Evolutionary conservation across 2,329 filamentous ascomycete genomes (phyloP).

Genomic region (Botrytis cinerea): DNA sequence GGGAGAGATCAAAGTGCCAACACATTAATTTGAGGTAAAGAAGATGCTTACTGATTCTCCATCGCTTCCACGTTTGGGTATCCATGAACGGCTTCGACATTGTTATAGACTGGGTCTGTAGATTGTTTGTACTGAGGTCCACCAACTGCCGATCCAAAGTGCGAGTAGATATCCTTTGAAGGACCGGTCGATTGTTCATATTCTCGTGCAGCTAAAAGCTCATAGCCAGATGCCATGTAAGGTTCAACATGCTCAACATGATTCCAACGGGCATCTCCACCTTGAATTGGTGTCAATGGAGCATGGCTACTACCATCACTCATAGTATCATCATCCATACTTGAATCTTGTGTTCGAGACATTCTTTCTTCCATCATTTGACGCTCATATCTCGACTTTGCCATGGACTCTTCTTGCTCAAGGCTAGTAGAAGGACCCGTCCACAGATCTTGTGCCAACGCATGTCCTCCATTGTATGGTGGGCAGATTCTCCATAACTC

Average conservation of each 20-base stretch:
- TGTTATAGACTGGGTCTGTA: constrained; percentile 68
- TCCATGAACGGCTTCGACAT: constrained; percentile 33
- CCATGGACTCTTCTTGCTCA: constrained; percentile 56
- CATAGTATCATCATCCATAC: constrained; percentile 49
- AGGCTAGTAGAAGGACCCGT: constrained; percentile 59
- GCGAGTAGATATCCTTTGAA: constrained; percentile 48
- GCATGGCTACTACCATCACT: constrained; percentile 40
- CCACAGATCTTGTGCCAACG: constrained; percentile 57
- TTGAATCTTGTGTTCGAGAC: constrained; percentile 43
- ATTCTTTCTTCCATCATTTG: constrained; percentile 46
- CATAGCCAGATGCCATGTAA: constrained; percentile 83
- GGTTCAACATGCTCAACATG: constrained; percentile 49
- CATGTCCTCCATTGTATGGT: constrained; percentile 59
- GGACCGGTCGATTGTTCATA: constrained; percentile 54
- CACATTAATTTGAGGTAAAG: neutral
- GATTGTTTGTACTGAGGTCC: constrained; percentile 53
- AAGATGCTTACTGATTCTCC: constrained; percentile 37
- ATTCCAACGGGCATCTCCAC: constrained; percentile 55
- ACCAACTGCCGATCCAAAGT: constrained; percentile 47
- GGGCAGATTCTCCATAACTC: constrained; percentile 29
- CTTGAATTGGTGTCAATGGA: constrained; percentile 52
- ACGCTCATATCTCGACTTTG: constrained; percentile 61
- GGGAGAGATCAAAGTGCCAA: neutral
- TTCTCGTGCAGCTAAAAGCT: constrained; percentile 65
- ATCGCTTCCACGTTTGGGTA: constrained; percentile 38